phyloP scores from a whole-genome alignment of 2,329 filamentous ascomycete genomes.

The Fonsecaea multimorphosa region DNA sequence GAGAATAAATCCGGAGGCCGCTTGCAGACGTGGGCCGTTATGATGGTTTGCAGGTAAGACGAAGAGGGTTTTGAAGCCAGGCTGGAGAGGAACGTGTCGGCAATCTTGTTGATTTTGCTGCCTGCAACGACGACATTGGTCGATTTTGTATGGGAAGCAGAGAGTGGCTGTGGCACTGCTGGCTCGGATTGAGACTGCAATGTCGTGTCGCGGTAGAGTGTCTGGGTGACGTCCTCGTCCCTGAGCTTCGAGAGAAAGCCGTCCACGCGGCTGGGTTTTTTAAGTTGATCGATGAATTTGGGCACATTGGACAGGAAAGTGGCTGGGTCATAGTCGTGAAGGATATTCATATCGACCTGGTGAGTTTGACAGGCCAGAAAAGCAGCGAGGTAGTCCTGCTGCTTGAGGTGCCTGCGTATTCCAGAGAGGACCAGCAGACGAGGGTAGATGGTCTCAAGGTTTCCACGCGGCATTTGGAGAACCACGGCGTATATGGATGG shows the following conservation, averaged over 20 bases:
- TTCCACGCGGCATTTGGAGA: constrained; percentile 94
- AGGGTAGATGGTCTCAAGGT: constrained; percentile 92
- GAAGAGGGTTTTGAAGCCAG: constrained; percentile 66
- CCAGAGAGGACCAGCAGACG: constrained; percentile 90
- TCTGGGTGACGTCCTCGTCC: constrained; percentile 90
- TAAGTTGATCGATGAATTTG: constrained; percentile 82
- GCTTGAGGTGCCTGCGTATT: constrained; percentile 79
- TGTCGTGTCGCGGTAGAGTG: constrained; percentile 88
- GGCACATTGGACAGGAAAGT: constrained; percentile 80
- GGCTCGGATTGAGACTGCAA: constrained; percentile 34
- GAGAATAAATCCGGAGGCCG: constrained; percentile 86
- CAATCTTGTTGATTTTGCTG: constrained; percentile 83
- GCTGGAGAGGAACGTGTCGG: constrained; percentile 77
- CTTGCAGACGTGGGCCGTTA: constrained; percentile 95
- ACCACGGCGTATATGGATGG: constrained; percentile 85
- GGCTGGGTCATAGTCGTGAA: constrained; percentile 88
- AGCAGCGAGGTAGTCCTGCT: constrained; percentile 79
- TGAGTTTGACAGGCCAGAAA: constrained; percentile 90
- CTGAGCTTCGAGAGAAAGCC: constrained; percentile 86
- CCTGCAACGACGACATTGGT: constrained; percentile 14
- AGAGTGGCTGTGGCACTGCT: constrained; percentile 24
- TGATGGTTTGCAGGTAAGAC: constrained; percentile 81
- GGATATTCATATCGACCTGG: constrained; percentile 95
- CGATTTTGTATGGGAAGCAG: constrained; percentile 6
- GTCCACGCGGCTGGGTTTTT: constrained; percentile 81